Base-by-base conservation (phyloP, 1,139 yeast genomes). In the Suhomyces terraborum region DNA sequence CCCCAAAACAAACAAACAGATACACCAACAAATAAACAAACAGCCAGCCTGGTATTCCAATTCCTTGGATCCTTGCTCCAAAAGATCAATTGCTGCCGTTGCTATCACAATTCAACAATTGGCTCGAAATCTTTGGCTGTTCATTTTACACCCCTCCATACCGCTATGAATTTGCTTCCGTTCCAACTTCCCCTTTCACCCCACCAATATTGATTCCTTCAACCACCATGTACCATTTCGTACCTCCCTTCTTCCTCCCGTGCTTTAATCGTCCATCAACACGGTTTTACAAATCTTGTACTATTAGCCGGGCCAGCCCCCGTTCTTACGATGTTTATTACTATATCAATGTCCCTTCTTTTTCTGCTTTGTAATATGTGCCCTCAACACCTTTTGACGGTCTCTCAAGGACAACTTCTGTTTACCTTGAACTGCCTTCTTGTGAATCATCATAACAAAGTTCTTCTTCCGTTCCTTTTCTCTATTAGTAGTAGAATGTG, bases 401-500 rank as follows among this genome's bases (percentile, higher is more conserved):
- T 93, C 98, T 55, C 96, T 77, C 57, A 93, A 73, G 42, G 96
- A 87, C 74, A 86, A 74, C 68, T 84, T 87, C 49, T 85, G 93
- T 65, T 93, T 93, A 48, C 98, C 98, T 66, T 87, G 95, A 32
- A 93, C 98, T 39, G 88, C 82, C 56, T 81, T 80, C 72, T 93
- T 93, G 68, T 93, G 99, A 55, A 93, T 86, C 91, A 87, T 87
- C 99, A 93, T 93, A 61, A 94, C 93, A 62, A 89, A 93, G 69
- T 93, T 94, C 96, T 93, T 93, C 89, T 88, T 88, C 64, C 98
- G 79, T 16, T 91, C 95, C 80, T 93, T 93, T 66, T 94, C 97
- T 66, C 81, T 82, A 66, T 93, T 93, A 12, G 99, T 94, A 14
- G 98, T 91, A 32, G 96, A 87, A 59, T 84, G 96, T 25, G 83